Base-by-base conservation (phyloP, 176 grass and related monocot genomes). In the Saccharum officinarum region DNA sequence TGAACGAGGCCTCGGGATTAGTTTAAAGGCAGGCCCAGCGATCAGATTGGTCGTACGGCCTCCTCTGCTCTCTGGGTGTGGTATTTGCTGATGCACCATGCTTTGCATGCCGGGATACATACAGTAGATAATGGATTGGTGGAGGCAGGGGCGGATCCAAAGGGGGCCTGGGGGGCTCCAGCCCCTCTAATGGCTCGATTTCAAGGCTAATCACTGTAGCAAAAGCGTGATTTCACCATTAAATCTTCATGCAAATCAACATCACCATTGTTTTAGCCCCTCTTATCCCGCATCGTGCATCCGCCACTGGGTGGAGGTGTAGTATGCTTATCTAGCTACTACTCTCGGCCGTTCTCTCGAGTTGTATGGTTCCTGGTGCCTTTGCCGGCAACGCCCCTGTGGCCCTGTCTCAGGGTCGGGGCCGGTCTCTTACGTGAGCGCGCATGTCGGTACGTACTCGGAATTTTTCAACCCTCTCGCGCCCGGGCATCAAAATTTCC, bases 71-170 rank as follows among this genome's bases (percentile, higher is more conserved):
- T 26, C 8, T 7, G 65, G 67, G 13, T 82, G 46, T 61, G 66
- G 47, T 85, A 37, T 82, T 69, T 69, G 70, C 71, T 30, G 70
- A 38, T 49, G 79, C 63, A 26, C 11, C 18, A 59, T n/a, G 20
- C 52, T 0, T 55, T 25, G 30, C 33, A 68, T 46, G 28, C 28
- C 28, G 28, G 28, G 28, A 28, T 28, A 28, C 28, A 28, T 28
- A 28, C 28, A 28, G 28, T 28, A 28, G 28, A 28, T 28, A 28
- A 28, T 28, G 33, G 33, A 33, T 33, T 33, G 33, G 33, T 33
- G 33, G 33, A 1, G 22, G 55, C n/a, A n/a, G n/a, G n/a, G n/a
- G n/a, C n/a, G n/a, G n/a, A n/a, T n/a, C n/a, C n/a, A n/a, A n/a
- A n/a, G n/a, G n/a, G n/a, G n/a, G n/a, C n/a, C n/a, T n/a, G n/a